A percentile compares a stretch with the other conserved stretches of the same genome.
Evolutionary conservation across 2,329 filamentous ascomycete genomes (phyloP).

Genomic region (Sporothrix pseudoabietina): DNA sequence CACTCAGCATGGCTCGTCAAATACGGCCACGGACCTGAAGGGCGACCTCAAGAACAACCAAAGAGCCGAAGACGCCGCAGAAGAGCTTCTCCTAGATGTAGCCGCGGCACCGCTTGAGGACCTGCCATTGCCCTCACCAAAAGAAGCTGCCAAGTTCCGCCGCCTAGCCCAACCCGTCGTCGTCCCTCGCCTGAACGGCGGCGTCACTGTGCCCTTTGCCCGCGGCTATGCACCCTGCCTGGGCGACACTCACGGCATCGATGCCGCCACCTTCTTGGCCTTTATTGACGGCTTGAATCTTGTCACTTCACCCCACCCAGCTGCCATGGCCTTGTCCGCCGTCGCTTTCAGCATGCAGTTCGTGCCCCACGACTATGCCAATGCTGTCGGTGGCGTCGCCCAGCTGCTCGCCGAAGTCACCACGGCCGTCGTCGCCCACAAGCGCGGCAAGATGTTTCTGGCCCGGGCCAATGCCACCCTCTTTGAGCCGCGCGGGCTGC

Average conservation of each 20-base stretch:
- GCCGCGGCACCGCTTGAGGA: slow-evolving; percentile 3
- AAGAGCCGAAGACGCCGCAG: slow-evolving; percentile 13
- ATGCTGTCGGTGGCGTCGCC: slow-evolving; percentile 36
- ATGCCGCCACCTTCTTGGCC: slow-evolving; percentile 38
- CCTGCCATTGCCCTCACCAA: not conserved
- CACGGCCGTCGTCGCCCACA: slow-evolving; percentile 38
- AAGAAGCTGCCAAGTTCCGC: not conserved
- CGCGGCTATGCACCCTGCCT: slow-evolving; percentile 38
- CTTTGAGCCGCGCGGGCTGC: slow-evolving; percentile 41
- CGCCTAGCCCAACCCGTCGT: slow-evolving; percentile 16
- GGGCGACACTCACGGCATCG: slow-evolving; percentile 35
- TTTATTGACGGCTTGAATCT: slow-evolving; percentile 46
- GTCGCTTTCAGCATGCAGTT: slow-evolving; percentile 37
- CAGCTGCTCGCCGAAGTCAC: slow-evolving; percentile 36
- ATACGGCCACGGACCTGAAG: not conserved
- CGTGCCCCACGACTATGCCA: slow-evolving; percentile 41
- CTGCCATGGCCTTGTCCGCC: slow-evolving; percentile 37
- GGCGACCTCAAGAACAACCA: not conserved
- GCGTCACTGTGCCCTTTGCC: slow-evolving; percentile 36
- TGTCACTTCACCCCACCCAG: slow-evolving; percentile 40
- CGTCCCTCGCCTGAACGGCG: slow-evolving; percentile 18
- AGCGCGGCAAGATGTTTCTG: slow-evolving; percentile 39
- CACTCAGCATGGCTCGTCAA: not conserved
- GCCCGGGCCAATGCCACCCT: slow-evolving; percentile 40
- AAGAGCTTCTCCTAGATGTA: slow-evolving; percentile 23